phyloP scores from a whole-genome alignment of 345 rosid genomes.

The Aquilaria malaccensis region DNA sequence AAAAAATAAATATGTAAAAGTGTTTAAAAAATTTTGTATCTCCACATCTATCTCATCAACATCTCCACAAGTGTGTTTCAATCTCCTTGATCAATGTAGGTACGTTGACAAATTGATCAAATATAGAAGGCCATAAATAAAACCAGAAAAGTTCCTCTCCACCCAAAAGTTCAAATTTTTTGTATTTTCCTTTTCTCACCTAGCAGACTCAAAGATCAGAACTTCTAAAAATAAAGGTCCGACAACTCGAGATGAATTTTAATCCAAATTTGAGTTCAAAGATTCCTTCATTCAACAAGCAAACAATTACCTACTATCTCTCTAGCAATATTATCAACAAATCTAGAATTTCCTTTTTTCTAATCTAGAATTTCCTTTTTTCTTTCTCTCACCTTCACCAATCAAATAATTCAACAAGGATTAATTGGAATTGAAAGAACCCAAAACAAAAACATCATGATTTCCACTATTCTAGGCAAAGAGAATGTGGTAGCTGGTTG shows the following conservation, averaged over 20 bases:
- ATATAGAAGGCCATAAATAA: neutral
- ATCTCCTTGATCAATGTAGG: constrained; percentile 24
- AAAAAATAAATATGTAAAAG: too few relatives aligned
- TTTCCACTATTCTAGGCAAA: constrained; percentile 8
- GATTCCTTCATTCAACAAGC: neutral
- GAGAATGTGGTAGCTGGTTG: neutral
- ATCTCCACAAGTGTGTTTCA: neutral
- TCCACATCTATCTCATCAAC: constrained; percentile 2
- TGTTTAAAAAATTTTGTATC: neutral
- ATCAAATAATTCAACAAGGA: neutral
- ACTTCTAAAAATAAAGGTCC: constrained; percentile 10
- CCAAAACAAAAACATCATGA: neutral
- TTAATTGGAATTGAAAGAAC: neutral
- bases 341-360: neutral
- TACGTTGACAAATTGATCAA: constrained; percentile 1
- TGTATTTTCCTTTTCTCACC: neutral
- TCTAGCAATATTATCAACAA: constrained; percentile 7
- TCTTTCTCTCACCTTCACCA: neutral
- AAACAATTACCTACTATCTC: constrained; percentile 4
- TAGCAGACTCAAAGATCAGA: constrained; percentile 24
- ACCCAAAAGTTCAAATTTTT: neutral
- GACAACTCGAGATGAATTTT: too few relatives aligned
- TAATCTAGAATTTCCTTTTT: too few relatives aligned
- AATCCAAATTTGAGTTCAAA: neutral
- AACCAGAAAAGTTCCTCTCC: neutral